A percentile compares a stretch with the other conserved stretches of the same genome.
Conservation (phyloP, 192 early-diverging fungal species). For the Irineochytrium annulatum region DNA sequence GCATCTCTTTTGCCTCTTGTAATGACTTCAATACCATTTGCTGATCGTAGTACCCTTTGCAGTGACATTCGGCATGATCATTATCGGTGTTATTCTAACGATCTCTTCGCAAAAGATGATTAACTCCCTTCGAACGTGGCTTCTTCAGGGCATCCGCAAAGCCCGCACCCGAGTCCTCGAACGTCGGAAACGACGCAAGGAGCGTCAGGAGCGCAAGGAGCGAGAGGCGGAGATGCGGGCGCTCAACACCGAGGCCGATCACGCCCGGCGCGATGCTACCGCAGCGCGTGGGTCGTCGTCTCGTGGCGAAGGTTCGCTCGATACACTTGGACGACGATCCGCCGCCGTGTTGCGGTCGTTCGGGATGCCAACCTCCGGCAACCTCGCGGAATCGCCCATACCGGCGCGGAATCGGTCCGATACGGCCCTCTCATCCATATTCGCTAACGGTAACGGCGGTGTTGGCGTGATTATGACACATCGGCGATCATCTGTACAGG, state of each 20-base stretch:
- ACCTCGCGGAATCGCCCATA: too few species aligned
- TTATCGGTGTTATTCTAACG: slow-evolving; percentile 11
- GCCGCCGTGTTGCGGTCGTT: too few species aligned
- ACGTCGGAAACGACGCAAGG: background rate
- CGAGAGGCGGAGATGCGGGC: background rate
- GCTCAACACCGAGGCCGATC: background rate
- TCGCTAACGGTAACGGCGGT: too few species aligned
- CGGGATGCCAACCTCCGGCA: too few species aligned
- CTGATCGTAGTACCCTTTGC: background rate
- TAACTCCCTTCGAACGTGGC: background rate
- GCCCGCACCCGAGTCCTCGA: background rate
- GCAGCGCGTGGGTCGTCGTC: too few species aligned
- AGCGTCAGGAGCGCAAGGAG: slow-evolving; percentile 8
- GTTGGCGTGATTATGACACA: too few species aligned
- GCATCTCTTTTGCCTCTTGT: background rate
- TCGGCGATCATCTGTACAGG: too few species aligned
- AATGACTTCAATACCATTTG: background rate
- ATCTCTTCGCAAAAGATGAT: slow-evolving; percentile 2
- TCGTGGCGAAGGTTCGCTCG: too few species aligned
- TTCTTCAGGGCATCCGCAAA: slow-evolving; percentile 17
- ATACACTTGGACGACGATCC: too few species aligned
- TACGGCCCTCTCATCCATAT: too few species aligned
- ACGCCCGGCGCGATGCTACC: background rate
- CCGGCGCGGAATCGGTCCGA: too few species aligned
- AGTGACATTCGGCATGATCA: slow-evolving; percentile 14